phyloP scores from a whole-genome alignment of 2,329 filamentous ascomycete species.

The Colletotrichum sidae region DNA sequence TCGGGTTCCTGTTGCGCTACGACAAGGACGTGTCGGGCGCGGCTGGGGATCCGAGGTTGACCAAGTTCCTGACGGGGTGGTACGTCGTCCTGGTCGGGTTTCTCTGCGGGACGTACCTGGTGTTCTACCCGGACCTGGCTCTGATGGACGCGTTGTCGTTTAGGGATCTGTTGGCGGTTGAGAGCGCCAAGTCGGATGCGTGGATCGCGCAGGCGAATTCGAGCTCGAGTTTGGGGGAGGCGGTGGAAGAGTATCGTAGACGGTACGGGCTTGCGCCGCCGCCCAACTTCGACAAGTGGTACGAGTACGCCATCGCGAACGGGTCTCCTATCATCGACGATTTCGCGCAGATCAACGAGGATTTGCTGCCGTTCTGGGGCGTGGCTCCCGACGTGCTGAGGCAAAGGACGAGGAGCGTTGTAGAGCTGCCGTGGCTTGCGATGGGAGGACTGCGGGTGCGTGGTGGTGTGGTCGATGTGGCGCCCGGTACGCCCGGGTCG shows the following conservation, averaged over 20 bases:
- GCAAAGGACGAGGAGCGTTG: conserved; percentile 55
- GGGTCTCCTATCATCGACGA: conserved; percentile 79
- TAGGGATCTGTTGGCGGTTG: conserved; percentile 19
- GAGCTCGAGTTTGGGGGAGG: conserved; percentile 42
- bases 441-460: conserved; percentile 65
- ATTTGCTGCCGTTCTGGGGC: conserved; percentile 83
- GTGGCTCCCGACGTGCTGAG: conserved; percentile 74
- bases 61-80: conserved; percentile 27
- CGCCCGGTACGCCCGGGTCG: conserved; percentile 45
- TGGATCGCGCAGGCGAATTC: conserved; percentile 40
- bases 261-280: conserved; percentile 74
- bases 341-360: conserved; percentile 79
- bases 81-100: conserved; percentile 35
- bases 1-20: conserved; percentile 37
- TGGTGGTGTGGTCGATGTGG: conserved; percentile 66
- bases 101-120: conserved; percentile 30
- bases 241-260: conserved; percentile 55
- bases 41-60: conserved; percentile 11
- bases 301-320: conserved; percentile 74
- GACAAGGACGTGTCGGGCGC: conserved; percentile 26
- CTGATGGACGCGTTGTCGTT: conserved; percentile 19
- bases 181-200: conserved; percentile 25
- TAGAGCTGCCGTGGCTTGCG: conserved; percentile 47
- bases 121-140: conserved; percentile 27
- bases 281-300: conserved; percentile 85